Evolutionary conservation across 768 basidiomycete species (phyloP), one percentile per base, ranked within the genome.

Genomic region (Podaxis rugospora): DNA sequence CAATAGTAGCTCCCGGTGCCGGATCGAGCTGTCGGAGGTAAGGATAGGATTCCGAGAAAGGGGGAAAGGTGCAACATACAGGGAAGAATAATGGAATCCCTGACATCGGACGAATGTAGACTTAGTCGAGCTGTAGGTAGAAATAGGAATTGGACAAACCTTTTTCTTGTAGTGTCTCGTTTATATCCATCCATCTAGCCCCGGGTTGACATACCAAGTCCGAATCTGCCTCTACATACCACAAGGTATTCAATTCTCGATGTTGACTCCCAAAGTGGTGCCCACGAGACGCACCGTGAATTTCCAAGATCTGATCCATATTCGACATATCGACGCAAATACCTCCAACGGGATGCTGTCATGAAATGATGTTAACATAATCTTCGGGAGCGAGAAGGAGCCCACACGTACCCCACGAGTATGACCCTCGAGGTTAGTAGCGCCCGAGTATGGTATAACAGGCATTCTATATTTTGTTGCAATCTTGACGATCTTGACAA

Each of bases 31-130:
- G 63, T 21, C 28, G 21, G n/a, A 16, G n/a, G 32, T 42, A 36
- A 40, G 21, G 10, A 10, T 42, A 14, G 42, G 18, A 32, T 28
- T 25, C 14, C 27, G 13, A 11, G 4, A 52, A 13, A 23, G 35
- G 44, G 13, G 28, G 18, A 42, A 51, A n/a, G 44, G 39, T 18
- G 28, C 49, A 10, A 67, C 80, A 47, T 66, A 92, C 88, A 0
- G 93, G 93, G 69, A 93, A 93, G 76, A 95, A 94, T 9, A 95
- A 68, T 1, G 88, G 87, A 51, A 92, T 87, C 2, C 85, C 86
- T 87, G 57, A 58, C 32, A 9, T 32, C 32, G 7, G 32, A 32
- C 7, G 32, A 16, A 25, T 50, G 18, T 21, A 63, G 23, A 39
- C 46, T 13, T n/a, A 50, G 2, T 21, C 6, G 0, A 44, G 14